These are phyloP conservation scores for Xerocomellus dryophilus DNA, from an alignment of 768 basidiomycete species.

Conservation along the genomic window DNA sequence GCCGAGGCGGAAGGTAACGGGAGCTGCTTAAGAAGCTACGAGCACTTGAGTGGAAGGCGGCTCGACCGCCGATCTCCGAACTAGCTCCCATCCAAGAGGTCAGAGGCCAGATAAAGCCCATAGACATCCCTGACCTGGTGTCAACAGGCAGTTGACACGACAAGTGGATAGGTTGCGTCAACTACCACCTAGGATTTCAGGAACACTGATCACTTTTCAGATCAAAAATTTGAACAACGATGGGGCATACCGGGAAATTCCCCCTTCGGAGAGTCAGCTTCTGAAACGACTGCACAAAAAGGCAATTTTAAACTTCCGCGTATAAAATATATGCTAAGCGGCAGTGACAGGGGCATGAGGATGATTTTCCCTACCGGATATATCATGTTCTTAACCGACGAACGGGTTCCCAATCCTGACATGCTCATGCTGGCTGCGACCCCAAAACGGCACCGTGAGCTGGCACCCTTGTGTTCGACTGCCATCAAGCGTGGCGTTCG, in stretches of 20 bases:
- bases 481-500: neutral
- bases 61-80: too few species aligned
- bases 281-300: neutral
- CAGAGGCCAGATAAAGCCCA: neutral
- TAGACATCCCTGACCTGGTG: neutral
- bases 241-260: neutral
- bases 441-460: neutral
- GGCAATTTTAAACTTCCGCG: neutral
- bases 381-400: neutral
- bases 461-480: neutral
- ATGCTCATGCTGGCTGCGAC: neutral
- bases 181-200: neutral
- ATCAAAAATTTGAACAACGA: neutral
- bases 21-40: neutral
- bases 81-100: neutral
- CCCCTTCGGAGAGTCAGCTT: neutral
- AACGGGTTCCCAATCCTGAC: neutral
- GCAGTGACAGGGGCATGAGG: too few species aligned
- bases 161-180: neutral
- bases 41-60: too few species aligned
- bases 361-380: neutral
- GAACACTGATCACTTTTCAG: neutral
- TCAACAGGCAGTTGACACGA: neutral
- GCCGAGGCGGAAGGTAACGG: neutral
- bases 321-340: too few species aligned